A percentile compares a stretch with the other conserved stretches of the same genome.
phyloP scores from a whole-genome alignment of 352 stramenopile genomes.

The Globisporangium orthogonon region DNA sequence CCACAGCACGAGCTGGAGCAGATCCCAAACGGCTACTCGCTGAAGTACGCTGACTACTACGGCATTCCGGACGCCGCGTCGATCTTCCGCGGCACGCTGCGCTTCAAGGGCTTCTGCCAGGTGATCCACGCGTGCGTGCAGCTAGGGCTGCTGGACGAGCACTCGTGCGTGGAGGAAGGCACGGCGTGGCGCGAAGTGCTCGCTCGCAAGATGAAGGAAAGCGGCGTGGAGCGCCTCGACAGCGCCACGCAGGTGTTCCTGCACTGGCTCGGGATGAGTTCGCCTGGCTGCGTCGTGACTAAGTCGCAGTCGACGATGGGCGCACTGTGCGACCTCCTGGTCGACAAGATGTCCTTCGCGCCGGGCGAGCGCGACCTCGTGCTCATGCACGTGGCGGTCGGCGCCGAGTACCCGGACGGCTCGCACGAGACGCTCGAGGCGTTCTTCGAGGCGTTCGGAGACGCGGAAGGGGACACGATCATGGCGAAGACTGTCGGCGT shows the following conservation, averaged over 20 bases:
- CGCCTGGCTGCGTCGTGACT: slow-evolving; percentile 7
- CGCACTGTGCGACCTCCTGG: slow-evolving; percentile 41
- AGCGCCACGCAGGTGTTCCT: slow-evolving; percentile 23
- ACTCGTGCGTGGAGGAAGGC: slow-evolving; percentile 8
- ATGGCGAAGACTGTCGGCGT: slow-evolving; percentile 88
- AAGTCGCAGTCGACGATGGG: slow-evolving; percentile 26
- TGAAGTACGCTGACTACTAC: slow-evolving; percentile 79
- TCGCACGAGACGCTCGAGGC: slow-evolving; percentile 38
- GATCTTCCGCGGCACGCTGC: slow-evolving; percentile 83
- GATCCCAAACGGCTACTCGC: slow-evolving; percentile 83
- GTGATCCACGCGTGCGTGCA: slow-evolving; percentile 61
- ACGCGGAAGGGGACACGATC: slow-evolving; percentile 37
- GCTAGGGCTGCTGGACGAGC: slow-evolving; percentile 58
- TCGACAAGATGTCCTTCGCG: slow-evolving; percentile 49
- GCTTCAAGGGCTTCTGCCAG: slow-evolving; percentile 75
- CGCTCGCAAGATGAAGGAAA: slow-evolving; percentile 18
- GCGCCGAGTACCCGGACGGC: slow-evolving; percentile 30
- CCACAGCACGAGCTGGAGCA: slow-evolving; percentile 68
- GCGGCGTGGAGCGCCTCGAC: slow-evolving; percentile 12
- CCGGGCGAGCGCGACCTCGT: slow-evolving; percentile 76
- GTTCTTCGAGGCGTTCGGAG: slow-evolving; percentile 54
- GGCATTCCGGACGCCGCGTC: slow-evolving; percentile 51
- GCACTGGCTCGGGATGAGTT: slow-evolving; percentile 27
- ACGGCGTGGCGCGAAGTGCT: slow-evolving; percentile 47
- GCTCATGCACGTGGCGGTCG: slow-evolving; percentile 45